A percentile compares a stretch with the other conserved stretches of the same genome.
Conservation (phyloP, 306 rosid species). For the Fragaria nilgerrensis region DNA sequence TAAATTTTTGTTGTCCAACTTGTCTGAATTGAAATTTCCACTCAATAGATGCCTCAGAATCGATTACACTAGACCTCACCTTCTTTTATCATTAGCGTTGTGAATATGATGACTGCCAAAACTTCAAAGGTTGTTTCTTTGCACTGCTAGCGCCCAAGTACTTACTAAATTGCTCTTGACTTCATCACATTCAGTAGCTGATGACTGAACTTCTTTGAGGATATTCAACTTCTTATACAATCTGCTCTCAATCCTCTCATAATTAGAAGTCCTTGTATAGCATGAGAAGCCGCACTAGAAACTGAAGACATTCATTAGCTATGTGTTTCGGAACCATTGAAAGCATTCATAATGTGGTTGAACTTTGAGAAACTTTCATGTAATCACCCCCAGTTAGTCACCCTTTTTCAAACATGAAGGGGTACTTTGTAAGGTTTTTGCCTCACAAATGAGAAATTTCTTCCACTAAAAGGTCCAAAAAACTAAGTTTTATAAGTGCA, state of each 20-base stretch:
- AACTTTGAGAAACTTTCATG: background rate
- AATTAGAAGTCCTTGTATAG: background rate
- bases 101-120: background rate
- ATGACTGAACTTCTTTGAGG: background rate
- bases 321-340: background rate
- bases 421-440: background rate
- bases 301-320: background rate
- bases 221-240: background rate
- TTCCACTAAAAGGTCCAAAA: no score
- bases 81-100: background rate
- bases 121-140: background rate
- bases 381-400: background rate
- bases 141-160: no score
- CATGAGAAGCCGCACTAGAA: background rate
- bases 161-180: background rate
- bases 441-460: background rate
- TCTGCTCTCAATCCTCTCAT: background rate
- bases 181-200: background rate
- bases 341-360: no score
- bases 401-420: background rate
- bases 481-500: slow-evolving; percentile 32
- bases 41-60: background rate
- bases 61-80: no score
- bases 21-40: background rate
- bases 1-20: background rate